Base-by-base conservation (phyloP, 1,284 basidiomycete genomes). In the Abortiporus biennis region DNA sequence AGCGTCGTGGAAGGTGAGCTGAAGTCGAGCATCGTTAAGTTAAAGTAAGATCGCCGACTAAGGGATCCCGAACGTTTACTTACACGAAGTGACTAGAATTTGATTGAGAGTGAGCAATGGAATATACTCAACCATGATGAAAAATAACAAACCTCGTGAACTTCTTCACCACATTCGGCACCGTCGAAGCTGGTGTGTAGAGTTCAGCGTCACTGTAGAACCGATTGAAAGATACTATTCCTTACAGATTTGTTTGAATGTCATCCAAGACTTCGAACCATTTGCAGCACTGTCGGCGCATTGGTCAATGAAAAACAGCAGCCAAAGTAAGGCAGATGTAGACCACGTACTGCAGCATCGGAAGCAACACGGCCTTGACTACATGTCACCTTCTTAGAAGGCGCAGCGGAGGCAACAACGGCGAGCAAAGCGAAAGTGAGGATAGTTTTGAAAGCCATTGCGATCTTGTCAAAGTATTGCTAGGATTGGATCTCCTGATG, bases 1-100 rank as follows among this genome's bases (percentile, higher is more conserved):
- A 16, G 65, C 65, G 44, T 68, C 64, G 53, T 67, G 63, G 59
- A 67, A 66, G 13, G 60, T 63, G 36, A 56, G 43, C 53, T 53
- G 6, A 9, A 4, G 11, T 27, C 12, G 35, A 25, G 15, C n/a
- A 13, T n/a, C 12, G 1, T 2, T 15, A 6, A 38, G 9, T 13
- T 22, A 15, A 11, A 9, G 31, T 12, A 19, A 19, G 35, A 6
- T 12, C 4, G 24, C 16, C 27, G 19, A 24, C 11, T n/a, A 15
- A 31, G 23, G 21, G n/a, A 31, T 20, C 23, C 34, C 8, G n/a
- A n/a, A n/a, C n/a, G n/a, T n/a, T n/a, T n/a, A 36, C 47, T 47
- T 41, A 53, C 49, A 27, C 53, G 47, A 32, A 53, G 46, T 19
- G 53, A 52, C 51, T 51, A 35, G 5, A 20, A 23, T 38, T 1